Conservation (phyloP, 179 eudicot species). For the Actinidia arguta region DNA sequence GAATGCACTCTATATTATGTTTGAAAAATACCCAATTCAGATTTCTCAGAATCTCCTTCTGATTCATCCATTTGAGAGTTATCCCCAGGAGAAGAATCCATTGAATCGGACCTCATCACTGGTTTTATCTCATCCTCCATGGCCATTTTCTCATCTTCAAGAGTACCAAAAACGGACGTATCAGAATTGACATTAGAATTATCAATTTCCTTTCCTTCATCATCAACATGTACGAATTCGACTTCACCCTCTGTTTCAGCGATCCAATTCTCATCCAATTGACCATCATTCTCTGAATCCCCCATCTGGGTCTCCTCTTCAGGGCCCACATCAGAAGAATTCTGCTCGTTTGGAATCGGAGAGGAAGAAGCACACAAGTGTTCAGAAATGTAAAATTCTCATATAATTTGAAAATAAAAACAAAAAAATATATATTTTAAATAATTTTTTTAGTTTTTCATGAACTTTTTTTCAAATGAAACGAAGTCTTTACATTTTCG, state of each 20-base stretch:
- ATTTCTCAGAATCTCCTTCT: neutral
- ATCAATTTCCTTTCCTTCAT: neutral
- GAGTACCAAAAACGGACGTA: neutral
- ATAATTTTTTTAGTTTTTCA: no score
- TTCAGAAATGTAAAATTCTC: neutral
- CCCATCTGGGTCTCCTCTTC: constrained; percentile 15
- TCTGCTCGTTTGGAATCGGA: constrained; percentile 3
- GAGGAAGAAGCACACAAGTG: neutral
- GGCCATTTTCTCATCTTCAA: constrained; percentile 9
- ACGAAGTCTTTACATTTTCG: no score
- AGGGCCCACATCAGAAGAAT: neutral
- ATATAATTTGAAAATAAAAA: no score
- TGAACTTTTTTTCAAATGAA: no score
- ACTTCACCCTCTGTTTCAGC: constrained; percentile 14
- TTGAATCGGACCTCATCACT: constrained; percentile 18
- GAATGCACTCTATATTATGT: neutral
- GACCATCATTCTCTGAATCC: constrained; percentile 6
- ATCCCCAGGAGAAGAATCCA: constrained; percentile 6
- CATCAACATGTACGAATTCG: constrained; percentile 10
- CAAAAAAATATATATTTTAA: no score
- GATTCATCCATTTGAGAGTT: neutral
- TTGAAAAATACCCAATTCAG: neutral
- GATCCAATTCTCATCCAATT: constrained; percentile 3
- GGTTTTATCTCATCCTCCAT: constrained; percentile 16
- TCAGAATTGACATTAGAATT: neutral